These are phyloP conservation scores for Backusella australiensis DNA, from an alignment of 192 early-diverging fungal species.

Conservation along the genomic window DNA sequence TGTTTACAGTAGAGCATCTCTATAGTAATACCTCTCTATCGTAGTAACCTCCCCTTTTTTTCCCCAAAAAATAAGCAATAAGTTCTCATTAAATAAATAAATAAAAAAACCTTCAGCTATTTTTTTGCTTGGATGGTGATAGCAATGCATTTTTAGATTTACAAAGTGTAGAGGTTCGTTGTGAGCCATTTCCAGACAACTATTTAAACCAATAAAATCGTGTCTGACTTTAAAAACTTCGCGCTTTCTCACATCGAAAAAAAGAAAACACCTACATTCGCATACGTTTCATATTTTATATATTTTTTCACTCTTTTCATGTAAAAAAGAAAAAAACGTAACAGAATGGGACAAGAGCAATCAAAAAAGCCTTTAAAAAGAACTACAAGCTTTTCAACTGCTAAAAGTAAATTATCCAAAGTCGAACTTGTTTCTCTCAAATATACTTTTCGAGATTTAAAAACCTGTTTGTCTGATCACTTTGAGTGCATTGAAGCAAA, in stretches of 20 bases:
- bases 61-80: too few relatives aligned
- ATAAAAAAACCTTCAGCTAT: too few relatives aligned
- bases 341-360: constrained; percentile 16
- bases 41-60: background rate
- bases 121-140: too few relatives aligned
- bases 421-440: constrained; percentile 18
- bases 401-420: constrained; percentile 7
- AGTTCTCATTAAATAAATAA: too few relatives aligned
- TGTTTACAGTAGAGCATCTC: too few relatives aligned
- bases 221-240: background rate
- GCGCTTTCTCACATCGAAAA: background rate
- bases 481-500: constrained; percentile 30
- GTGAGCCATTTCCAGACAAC: too few relatives aligned
- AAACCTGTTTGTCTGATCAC: constrained; percentile 18
- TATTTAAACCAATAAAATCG: background rate
- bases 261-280: too few relatives aligned
- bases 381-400: background rate
- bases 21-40: too few relatives aligned
- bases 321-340: background rate
- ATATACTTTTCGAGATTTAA: constrained; percentile 17
- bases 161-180: too few relatives aligned
- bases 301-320: background rate
- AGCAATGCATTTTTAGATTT: too few relatives aligned
- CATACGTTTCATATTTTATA: background rate
- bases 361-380: constrained; percentile 1